Percentiles rank a stretch among this genome's conserved stretches.
Conservation (phyloP, 352 stramenopile species). For the Pelagophyceae sp. region DNA sequence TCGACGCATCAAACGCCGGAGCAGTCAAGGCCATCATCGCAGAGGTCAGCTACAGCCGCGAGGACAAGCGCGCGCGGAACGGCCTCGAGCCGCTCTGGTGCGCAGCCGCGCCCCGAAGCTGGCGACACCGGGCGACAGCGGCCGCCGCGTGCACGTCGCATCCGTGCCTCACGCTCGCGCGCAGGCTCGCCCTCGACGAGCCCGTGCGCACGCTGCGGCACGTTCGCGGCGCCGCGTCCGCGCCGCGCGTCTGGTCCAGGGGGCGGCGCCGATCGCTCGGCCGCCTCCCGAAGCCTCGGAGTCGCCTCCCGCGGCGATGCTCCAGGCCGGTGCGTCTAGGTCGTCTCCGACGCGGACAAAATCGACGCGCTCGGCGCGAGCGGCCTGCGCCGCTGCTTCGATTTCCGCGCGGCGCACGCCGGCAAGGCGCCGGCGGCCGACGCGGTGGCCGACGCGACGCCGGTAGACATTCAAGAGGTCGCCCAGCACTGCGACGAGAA, state of each 20-base stretch:
- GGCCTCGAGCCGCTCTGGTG: no score
- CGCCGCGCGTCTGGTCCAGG: no score
- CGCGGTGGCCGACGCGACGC: background rate
- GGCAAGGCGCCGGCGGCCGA: background rate
- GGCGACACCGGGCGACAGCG: no score
- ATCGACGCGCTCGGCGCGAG: conserved; percentile 23
- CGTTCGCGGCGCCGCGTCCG: no score
- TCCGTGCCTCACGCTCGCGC: background rate
- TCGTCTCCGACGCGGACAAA: conserved; percentile 27
- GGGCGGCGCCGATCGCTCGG: no score
- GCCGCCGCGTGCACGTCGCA: no score
- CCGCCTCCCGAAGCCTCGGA: no score
- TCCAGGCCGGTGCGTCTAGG: no score
- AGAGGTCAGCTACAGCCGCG: conserved; percentile 10
- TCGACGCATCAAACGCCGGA: background rate
- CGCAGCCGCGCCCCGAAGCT: no score
- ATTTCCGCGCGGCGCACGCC: background rate
- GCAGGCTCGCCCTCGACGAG: background rate
- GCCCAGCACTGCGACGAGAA: conserved; percentile 28
- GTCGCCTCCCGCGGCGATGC: no score
- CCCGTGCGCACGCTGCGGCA: background rate
- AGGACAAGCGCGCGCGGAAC: background rate
- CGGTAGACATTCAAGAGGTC: conserved; percentile 11
- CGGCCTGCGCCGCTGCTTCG: conserved; percentile 19
- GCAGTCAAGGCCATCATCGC: conserved; percentile 16